These are phyloP conservation scores for Venturia pyrina DNA, from an alignment of 2,329 filamentous ascomycete species.

Conservation along the genomic window DNA sequence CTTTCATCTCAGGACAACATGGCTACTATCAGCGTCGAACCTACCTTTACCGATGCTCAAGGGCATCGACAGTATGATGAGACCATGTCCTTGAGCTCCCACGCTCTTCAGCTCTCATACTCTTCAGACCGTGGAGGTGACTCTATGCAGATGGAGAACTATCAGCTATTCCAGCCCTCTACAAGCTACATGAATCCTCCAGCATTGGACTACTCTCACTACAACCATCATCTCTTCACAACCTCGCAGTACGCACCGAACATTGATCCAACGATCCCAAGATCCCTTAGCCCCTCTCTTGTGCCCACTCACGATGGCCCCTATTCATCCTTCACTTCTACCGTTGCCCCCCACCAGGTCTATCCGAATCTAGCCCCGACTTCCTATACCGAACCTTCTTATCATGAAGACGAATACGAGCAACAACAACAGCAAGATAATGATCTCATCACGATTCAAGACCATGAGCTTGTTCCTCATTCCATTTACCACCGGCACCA, in stretches of 20 bases:
- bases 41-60: neutral
- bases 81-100: neutral
- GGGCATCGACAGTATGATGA: neutral
- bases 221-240: neutral
- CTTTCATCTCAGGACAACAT: neutral
- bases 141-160: neutral
- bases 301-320: neutral
- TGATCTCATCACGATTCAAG: neutral
- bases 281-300: neutral
- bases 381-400: neutral
- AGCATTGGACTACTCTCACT: neutral
- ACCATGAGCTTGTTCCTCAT: neutral
- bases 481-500: neutral
- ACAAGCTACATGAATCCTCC: neutral
- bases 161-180: neutral
- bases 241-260: neutral
- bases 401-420: neutral
- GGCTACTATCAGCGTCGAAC: neutral
- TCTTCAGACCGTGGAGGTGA: neutral
- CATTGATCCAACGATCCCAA: neutral
- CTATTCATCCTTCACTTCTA: neutral
- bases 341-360: neutral
- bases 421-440: neutral
- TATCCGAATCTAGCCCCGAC: neutral
- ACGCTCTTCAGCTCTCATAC: neutral